These are phyloP conservation scores for Lachnellula occidentalis DNA, from an alignment of 2,329 filamentous ascomycete species.

Conservation along the genomic window DNA sequence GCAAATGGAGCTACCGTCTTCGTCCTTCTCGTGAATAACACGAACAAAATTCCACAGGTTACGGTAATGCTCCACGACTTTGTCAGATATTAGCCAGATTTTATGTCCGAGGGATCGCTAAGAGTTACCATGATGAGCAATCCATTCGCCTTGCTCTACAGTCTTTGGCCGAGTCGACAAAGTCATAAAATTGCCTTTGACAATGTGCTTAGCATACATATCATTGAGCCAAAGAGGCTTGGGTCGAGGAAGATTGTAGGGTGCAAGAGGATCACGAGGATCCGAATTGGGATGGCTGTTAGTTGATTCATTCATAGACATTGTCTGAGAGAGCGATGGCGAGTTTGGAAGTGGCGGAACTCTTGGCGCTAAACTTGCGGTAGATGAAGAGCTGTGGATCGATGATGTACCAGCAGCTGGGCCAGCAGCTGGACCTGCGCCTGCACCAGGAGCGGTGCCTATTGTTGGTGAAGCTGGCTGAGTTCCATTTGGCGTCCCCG, in stretches of 20 bases:
- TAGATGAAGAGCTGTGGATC: conserved; percentile 41
- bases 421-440: background rate
- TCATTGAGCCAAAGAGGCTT: conserved; percentile 71
- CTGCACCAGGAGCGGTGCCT: conserved; percentile 36
- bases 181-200: conserved; percentile 97
- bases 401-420: background rate
- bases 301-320: conserved; percentile 59
- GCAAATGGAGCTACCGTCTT: conserved; percentile 72
- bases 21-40: conserved; percentile 80
- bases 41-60: conserved; percentile 85
- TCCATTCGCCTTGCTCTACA: conserved; percentile 91
- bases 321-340: conserved; percentile 58
- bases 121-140: conserved; percentile 79
- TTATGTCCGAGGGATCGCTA: background rate
- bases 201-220: conserved; percentile 75
- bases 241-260: conserved; percentile 60
- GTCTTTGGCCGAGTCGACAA: conserved; percentile 88
- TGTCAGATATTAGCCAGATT: conserved; percentile 7
- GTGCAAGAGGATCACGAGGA: conserved; percentile 45
- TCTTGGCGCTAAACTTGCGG: conserved; percentile 46
- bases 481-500: conserved; percentile 41
- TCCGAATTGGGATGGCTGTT: conserved; percentile 27
- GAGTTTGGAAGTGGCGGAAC: conserved; percentile 58
- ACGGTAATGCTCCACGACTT: conserved; percentile 89
- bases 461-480: conserved; percentile 43